phyloP scores from a whole-genome alignment of 176 grass and related monocot species.

The Tillandsia leiboldiana region DNA sequence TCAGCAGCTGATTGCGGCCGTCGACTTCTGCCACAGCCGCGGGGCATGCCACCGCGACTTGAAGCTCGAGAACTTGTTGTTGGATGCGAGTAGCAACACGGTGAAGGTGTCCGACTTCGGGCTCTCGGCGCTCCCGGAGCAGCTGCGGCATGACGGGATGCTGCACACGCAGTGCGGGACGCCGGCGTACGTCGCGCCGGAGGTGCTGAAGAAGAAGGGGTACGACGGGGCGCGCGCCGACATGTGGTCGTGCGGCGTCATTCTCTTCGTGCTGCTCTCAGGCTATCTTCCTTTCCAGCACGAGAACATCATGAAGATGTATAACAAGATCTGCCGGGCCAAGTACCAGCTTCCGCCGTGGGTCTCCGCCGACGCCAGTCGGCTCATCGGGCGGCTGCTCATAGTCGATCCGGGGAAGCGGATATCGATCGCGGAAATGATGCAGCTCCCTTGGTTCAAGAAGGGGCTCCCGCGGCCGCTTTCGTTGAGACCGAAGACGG shows the following conservation, averaged over 20 bases:
- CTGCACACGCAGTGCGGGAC: slow-evolving; percentile 99
- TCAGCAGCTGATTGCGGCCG: slow-evolving; percentile 72
- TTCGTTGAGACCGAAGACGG: slow-evolving; percentile 14
- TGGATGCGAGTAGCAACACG: slow-evolving; percentile 33
- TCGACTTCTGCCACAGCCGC: slow-evolving; percentile 88
- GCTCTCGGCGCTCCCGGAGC: slow-evolving; percentile 85
- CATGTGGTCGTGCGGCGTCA: slow-evolving; percentile 93
- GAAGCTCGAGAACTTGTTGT: slow-evolving; percentile 94
- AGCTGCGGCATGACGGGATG: slow-evolving; percentile 65
- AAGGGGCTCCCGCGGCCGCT: slow-evolving; percentile 35
- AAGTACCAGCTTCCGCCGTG: slow-evolving; percentile 72
- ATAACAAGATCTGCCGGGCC: slow-evolving; percentile 78
- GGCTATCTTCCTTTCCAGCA: slow-evolving; percentile 85
- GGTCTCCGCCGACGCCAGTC: slow-evolving; percentile 65
- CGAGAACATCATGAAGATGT: slow-evolving; percentile 74
- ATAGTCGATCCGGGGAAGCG: slow-evolving; percentile 66
- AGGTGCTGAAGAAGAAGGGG: slow-evolving; percentile 67
- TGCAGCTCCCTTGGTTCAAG: slow-evolving; percentile 62
- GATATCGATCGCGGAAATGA: slow-evolving; percentile 60
- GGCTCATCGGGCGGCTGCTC: slow-evolving; percentile 66
- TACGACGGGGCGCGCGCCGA: slow-evolving; percentile 75
- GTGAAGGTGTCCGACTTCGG: slow-evolving; percentile 97
- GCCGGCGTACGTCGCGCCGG: slow-evolving; percentile 88
- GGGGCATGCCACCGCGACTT: slow-evolving; percentile 92
- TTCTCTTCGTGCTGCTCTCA: slow-evolving; percentile 83